Percentiles rank a stretch among this genome's conserved stretches.
These are phyloP conservation scores for Penicillium digitatum DNA, from an alignment of 2,329 filamentous ascomycete genomes.

Conservation along the genomic window DNA sequence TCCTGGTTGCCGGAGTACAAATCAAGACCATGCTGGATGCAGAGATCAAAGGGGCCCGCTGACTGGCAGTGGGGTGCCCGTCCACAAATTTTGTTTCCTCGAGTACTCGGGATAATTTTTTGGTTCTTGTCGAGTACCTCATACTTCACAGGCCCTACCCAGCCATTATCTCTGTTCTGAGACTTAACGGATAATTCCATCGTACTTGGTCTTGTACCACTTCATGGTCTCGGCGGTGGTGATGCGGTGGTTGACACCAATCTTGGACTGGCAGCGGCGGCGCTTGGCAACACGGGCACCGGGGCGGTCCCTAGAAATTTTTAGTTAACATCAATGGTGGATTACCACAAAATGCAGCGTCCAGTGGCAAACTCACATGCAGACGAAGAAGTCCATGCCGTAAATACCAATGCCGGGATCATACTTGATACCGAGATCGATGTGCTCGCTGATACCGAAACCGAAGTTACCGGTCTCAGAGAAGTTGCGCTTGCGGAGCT, in stretches of 20 bases:
- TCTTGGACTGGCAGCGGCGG: constrained; percentile 78
- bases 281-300: constrained; percentile 97
- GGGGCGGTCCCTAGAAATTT: constrained; percentile 69
- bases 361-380: constrained; percentile 65
- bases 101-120: constrained; percentile 21
- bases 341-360: too few species aligned
- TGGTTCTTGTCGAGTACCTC: constrained; percentile 33
- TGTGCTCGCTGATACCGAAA: constrained; percentile 99
- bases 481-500: constrained; percentile 99
- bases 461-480: constrained; percentile 99
- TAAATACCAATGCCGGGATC: constrained; percentile 97
- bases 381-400: constrained; percentile 99
- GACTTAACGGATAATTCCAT: constrained; percentile 96
- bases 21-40: constrained; percentile 28
- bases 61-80: constrained; percentile 15
- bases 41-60: constrained; percentile 23
- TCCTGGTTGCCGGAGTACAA: constrained; percentile 38
- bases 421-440: constrained; percentile 99
- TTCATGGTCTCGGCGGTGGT: constrained; percentile 92
- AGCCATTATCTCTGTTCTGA: constrained; percentile 6
- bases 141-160: constrained; percentile 25
- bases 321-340: constrained; percentile 1
- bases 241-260: constrained; percentile 89
- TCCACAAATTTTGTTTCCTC: constrained; percentile 25
- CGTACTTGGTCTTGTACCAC: constrained; percentile 96